Evolutionary conservation across 2,329 filamentous ascomycete species (phyloP), one percentile per base, ranked within the genome.

Genomic region (Metarhizium humberi): DNA sequence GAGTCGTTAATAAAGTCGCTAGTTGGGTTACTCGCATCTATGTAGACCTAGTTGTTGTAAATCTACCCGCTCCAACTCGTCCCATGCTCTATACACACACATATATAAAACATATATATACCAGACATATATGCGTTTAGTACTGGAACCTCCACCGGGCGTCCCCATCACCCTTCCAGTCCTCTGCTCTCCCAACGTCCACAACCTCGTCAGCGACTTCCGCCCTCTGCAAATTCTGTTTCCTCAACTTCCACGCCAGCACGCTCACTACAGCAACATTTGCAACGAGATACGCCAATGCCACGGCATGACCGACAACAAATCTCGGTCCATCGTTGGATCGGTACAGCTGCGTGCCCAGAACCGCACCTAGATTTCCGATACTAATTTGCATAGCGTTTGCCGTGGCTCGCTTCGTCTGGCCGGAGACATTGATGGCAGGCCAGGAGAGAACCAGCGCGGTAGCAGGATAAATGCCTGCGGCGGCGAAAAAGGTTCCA

Each of bases 361-460:
- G 61, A 0, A 88, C 82, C 0, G 84, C 85, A 0, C 85, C 86
- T 1, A 86, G 64, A 59, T 88, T 88, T 0, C 85, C 86, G 52
- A 89, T 84, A 10, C 80, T 85, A 56, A 89, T 88, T 61, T 88
- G 85, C 78, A 89, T 81, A 0, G 82, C 86, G 50, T 85, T 87
- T 2, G 81, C 82, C 4, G 84, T 81, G 1, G 82, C 83, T 1
- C 86, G 75, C 67, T 89, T 89, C 0, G 84, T 87, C 67, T 88
- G 84, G 0, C 84, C 84, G 0, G 82, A 84, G 0, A 89, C 82
- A 56, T 89, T 88, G 66, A 86, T 87, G 2, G 85, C 85, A 0
- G 85, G 83, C 85, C 86, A 89, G 1, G 81, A 83, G 0, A 89
- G 72, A 0, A 83, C 79, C 2, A 87, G 75, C 0, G 84, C 83